phyloP scores from a whole-genome alignment of 805 yeast species.

The Pichia occidentalis region DNA sequence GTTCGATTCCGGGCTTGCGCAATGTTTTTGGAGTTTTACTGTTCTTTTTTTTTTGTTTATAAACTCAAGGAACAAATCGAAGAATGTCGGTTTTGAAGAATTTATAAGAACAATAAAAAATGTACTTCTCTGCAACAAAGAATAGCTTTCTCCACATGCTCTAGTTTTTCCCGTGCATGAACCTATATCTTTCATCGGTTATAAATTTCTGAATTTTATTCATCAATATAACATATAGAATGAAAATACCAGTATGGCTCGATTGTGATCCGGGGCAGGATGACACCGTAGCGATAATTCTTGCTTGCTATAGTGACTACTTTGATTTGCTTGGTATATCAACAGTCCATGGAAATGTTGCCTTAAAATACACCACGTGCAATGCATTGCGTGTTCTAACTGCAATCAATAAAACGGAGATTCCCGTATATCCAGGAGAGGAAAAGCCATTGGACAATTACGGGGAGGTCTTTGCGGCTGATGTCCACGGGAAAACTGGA shows the following conservation, averaged over 20 bases:
- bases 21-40: slow-evolving; percentile 1
- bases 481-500: slow-evolving; percentile 70
- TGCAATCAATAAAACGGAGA: slow-evolving; percentile 42
- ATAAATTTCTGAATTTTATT: not conserved
- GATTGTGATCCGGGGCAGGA: slow-evolving; percentile 95
- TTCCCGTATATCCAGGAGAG: slow-evolving; percentile 67
- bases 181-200: not conserved
- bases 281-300: slow-evolving; percentile 68
- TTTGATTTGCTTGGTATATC: slow-evolving; percentile 62
- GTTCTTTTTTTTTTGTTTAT: not conserved
- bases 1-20: slow-evolving; percentile 27
- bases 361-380: slow-evolving; percentile 55
- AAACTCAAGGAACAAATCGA: no score
- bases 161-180: not conserved
- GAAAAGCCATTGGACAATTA: slow-evolving; percentile 46
- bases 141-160: no score
- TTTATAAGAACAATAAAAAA: no score
- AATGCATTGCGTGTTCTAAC: slow-evolving; percentile 66
- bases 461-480: slow-evolving; percentile 44
- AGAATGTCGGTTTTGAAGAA: no score
- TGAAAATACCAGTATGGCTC: slow-evolving; percentile 64
- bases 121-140: no score
- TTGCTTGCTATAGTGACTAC: slow-evolving; percentile 55
- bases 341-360: slow-evolving; percentile 68
- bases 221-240: slow-evolving; percentile 5